Evolutionary conservation across 1,284 basidiomycete genomes (phyloP), one percentile per base, ranked within the genome.

Genomic region (Ustilago cynodontis): DNA sequence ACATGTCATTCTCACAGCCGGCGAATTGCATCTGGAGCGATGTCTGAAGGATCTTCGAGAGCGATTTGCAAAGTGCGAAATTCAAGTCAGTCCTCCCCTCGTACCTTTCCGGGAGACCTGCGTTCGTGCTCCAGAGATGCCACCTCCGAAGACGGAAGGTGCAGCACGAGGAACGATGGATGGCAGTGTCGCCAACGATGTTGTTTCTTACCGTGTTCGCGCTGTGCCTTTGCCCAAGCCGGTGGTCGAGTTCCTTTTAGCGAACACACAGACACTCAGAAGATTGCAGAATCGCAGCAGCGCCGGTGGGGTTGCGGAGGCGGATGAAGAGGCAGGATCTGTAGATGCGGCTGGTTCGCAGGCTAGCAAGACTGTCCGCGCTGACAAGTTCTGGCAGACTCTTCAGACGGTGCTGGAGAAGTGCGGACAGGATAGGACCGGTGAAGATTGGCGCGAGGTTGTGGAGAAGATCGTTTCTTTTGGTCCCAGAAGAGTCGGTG

Each of bases 61-160:
- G 86, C 89, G 96, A 24, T 99, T 99, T 85, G 96, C 97, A 0
- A 91, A 91, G 70, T 92, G 97, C 58, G 93, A 94, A 59, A 95
- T 99, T 54, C 94, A 96, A 79, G 91, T 93, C 9, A 98, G 95
- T 1, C 92, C 95, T 79, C 95, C 96, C 0, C 96, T 99, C 59
- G 97, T 99, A 5, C 96, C 97, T 1, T 99, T 98, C 88, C 90
- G 97, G 52, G 97, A 99, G 87, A 98, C 96, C 0, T 93, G 94
- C 0, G 90, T 98, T 33, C 68, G 77, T 4, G 83, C 70, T 9
- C 65, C 69, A 33, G 94, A 98, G 79, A 97, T 98, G 94, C 90
- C 91, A 1, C 91, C 93, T 6, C 91, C 92, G 0, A 98, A 94
- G 86, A 92, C 90, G 1, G 85, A 87, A 10, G 91, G 90, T 79